Evolutionary conservation across 2,329 filamentous ascomycete genomes (phyloP).

Genomic region (Arthrobotrys musiformis): DNA sequence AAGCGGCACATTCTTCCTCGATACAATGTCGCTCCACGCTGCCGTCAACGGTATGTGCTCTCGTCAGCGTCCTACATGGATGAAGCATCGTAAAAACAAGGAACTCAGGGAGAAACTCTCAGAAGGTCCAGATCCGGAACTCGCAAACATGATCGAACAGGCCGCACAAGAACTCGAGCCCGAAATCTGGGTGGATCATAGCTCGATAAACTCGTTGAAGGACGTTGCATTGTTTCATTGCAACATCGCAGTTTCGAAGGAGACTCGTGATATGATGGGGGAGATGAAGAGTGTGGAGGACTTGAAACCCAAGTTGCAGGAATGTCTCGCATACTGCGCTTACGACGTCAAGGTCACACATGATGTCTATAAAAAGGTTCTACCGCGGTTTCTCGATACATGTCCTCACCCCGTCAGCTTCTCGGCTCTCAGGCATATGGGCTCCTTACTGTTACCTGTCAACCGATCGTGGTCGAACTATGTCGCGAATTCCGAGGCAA

Average conservation of each 20-base stretch:
- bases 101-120: slow-evolving; percentile 84
- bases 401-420: slow-evolving; percentile 98
- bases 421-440: slow-evolving; percentile 89
- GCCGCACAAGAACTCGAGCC: slow-evolving; percentile 83
- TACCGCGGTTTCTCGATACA: slow-evolving; percentile 85
- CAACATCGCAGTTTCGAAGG: slow-evolving; percentile 89
- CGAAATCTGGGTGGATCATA: slow-evolving; percentile 93
- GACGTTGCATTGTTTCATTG: slow-evolving; percentile 98
- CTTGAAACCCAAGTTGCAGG: slow-evolving; percentile 71
- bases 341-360: slow-evolving; percentile 94
- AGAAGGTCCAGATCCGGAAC: slow-evolving; percentile 71
- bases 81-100: slow-evolving; percentile 91
- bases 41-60: slow-evolving; percentile 99
- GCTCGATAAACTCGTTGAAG: slow-evolving; percentile 91
- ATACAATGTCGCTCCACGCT: slow-evolving; percentile 98
- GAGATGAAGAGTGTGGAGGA: slow-evolving; percentile 75
- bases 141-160: slow-evolving; percentile 76
- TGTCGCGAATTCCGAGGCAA: slow-evolving; percentile 82
- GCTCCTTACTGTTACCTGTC: slow-evolving; percentile 89
- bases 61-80: slow-evolving; percentile 93
- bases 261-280: slow-evolving; percentile 84
- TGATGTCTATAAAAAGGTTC: slow-evolving; percentile 90
- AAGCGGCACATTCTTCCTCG: slow-evolving; percentile 85
- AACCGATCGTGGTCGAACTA: slow-evolving; percentile 89
- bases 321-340: slow-evolving; percentile 91